Evolutionary conservation across 78 protist genomes (phyloP).

Genomic region (Anaeramoeba flamelloides): DNA sequence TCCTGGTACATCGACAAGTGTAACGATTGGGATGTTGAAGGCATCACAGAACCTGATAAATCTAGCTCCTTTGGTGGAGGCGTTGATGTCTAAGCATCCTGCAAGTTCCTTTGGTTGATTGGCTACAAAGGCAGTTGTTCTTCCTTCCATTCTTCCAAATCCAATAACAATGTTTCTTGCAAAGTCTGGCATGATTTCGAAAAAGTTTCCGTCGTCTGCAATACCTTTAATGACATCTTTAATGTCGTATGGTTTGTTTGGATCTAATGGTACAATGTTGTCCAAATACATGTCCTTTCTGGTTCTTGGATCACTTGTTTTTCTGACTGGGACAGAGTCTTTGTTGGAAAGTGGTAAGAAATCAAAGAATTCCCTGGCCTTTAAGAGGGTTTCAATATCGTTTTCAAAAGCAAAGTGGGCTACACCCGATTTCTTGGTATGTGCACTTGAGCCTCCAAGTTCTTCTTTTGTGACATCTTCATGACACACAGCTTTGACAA

Average conservation of each 20-base stretch:
- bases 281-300: slow-evolving; percentile 14
- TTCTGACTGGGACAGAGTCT: slow-evolving; percentile 34
- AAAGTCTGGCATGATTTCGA: slow-evolving; percentile 69
- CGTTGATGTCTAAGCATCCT: slow-evolving; percentile 85
- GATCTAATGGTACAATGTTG: slow-evolving; percentile 51
- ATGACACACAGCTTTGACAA: slow-evolving; percentile 44
- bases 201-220: slow-evolving; percentile 69
- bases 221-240: slow-evolving; percentile 53
- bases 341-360: slow-evolving; percentile 63
- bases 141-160: slow-evolving; percentile 80
- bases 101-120: slow-evolving; percentile 86
- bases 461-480: slow-evolving; percentile 62
- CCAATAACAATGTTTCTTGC: slow-evolving; percentile 84
- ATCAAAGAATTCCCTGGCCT: slow-evolving; percentile 46
- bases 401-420: slow-evolving; percentile 59
- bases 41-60: slow-evolving; percentile 86
- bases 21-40: slow-evolving; percentile 87
- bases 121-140: slow-evolving; percentile 85
- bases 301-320: slow-evolving; percentile 36
- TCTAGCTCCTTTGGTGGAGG: slow-evolving; percentile 79
- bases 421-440: slow-evolving; percentile 36
- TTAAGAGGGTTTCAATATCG: slow-evolving; percentile 64
- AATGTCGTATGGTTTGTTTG: slow-evolving; percentile 83
- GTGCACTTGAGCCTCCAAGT: slow-evolving; percentile 81
- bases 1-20: slow-evolving; percentile 96